Evolutionary conservation across 2,329 filamentous ascomycete genomes (phyloP).

Genomic region (Fusarium lyarnte): DNA sequence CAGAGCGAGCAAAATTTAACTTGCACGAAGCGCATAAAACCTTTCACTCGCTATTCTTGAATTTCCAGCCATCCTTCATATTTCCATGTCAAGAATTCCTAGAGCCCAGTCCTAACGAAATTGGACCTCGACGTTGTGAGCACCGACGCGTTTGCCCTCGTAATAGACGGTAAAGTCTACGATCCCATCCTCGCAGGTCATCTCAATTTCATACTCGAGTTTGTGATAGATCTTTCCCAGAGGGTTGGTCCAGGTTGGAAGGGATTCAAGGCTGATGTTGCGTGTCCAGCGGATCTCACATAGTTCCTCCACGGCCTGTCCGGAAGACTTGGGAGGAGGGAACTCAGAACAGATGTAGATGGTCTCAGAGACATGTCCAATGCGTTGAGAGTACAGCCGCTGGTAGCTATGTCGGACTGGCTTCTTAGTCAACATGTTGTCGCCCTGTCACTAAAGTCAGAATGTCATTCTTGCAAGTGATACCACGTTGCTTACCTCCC

Average conservation of each 20-base stretch:
- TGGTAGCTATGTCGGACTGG: background rate
- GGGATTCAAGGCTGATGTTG: background rate
- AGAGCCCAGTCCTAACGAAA: slow-evolving; percentile 20
- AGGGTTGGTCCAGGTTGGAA: slow-evolving; percentile 21
- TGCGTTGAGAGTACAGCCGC: accelerated
- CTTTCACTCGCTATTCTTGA: too few species aligned
- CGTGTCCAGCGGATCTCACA: slow-evolving; percentile 37
- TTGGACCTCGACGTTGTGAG: slow-evolving; percentile 28
- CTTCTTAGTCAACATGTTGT: background rate
- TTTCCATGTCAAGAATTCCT: too few species aligned
- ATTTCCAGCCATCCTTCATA: too few species aligned
- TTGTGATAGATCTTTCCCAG: background rate
- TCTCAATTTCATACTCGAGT: slow-evolving; percentile 20
- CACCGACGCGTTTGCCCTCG: slow-evolving; percentile 19
- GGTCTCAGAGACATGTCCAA: accelerated
- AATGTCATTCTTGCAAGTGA: accelerated
- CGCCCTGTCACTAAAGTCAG: slow-evolving; percentile 11
- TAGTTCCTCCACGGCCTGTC: background rate
- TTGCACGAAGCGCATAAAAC: too few species aligned
- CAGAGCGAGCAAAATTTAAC: too few species aligned
- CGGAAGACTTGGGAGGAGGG: accelerated
- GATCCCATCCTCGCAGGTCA: slow-evolving; percentile 31
- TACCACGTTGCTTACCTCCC: slow-evolving; percentile 23
- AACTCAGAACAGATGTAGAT: background rate
- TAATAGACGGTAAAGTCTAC: slow-evolving; percentile 38